Base-by-base conservation (phyloP, 805 yeast genomes). In the Zygosaccharomyces gambellarensis region DNA sequence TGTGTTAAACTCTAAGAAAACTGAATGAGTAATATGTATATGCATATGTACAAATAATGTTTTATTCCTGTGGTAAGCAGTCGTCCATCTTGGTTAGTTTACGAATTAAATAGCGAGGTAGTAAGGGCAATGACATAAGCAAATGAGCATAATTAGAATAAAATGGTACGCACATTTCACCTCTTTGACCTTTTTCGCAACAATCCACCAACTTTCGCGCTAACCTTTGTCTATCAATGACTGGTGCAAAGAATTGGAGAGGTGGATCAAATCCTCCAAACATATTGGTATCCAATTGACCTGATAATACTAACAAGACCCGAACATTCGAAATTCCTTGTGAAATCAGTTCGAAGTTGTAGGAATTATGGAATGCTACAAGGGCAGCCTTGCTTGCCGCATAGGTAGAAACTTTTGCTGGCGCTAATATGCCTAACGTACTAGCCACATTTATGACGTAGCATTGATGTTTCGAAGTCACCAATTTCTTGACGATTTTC, bases 341-440 rank as follows among this genome's bases (percentile, higher is more conserved):
- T 5, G 75, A 67, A 0, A 80, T 78, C 1, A 84, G 60, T 65
- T 90, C 97, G 57, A 81, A 83, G 0, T 88, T 81, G 31, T 87
- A 71, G 0, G 94, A 82, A 64, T 90, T 96, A 60, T 89, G 96
- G 10, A 90, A 66, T 1, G 95, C 90, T 41, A 89, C 78, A 12
- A 87, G 64, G 0, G 95, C 94, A 0, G 96, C 85, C 63, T 90
- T 90, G 5, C 94, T 80, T 0, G 96, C 92, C 0, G 95, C 95
- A 61, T 90, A 90, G 0, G 83, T 85, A 40, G 83, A 83, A 10
- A 72, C 75, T 43, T 85, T 74, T 3, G 94, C 88, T 0, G 97
- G 96, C 2, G 89, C 78, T 69, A 85, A 75, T 46, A 85, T 79
- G 0, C 96, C 96, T 38, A 90, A 70, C 0, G 86, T 85, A 1